Evolutionary conservation across 805 yeast species (phyloP).

Genomic region (Saccharomyces kudriavzevii): DNA sequence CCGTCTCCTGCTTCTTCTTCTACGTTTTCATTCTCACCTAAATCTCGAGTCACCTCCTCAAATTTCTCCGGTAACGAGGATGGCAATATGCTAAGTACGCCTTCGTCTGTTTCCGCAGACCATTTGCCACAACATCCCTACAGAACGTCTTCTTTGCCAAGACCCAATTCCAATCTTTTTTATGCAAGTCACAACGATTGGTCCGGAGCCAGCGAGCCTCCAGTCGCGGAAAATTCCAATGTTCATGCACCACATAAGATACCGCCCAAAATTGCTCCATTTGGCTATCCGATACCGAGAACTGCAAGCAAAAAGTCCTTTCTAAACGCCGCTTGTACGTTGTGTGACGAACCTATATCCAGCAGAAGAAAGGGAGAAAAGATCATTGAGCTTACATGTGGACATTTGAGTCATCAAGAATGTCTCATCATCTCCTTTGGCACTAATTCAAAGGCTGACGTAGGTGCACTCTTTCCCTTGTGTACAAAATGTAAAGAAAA

Average conservation of each 20-base stretch:
- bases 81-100: background rate
- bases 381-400: constrained; percentile 44
- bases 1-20: constrained; percentile 6
- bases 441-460: constrained; percentile 6
- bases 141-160: constrained; percentile 25
- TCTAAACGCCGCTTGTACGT: constrained; percentile 22
- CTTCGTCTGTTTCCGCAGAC: background rate
- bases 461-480: constrained; percentile 22
- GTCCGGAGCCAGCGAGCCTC: background rate
- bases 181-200: background rate
- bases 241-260: background rate
- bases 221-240: background rate
- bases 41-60: background rate
- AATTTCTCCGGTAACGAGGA: background rate
- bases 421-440: constrained; percentile 41
- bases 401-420: constrained; percentile 50
- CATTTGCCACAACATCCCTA: constrained; percentile 9
- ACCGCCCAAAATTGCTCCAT: constrained; percentile 12
- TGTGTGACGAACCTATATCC: constrained; percentile 46
- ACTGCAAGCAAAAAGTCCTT: constrained; percentile 20
- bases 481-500: constrained; percentile 19
- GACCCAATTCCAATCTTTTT: constrained; percentile 13
- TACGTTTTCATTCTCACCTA: constrained; percentile 1
- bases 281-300: constrained; percentile 7
- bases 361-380: constrained; percentile 39